Conservation (phyloP, 306 rosid species). For the Cucumis hystrix region DNA sequence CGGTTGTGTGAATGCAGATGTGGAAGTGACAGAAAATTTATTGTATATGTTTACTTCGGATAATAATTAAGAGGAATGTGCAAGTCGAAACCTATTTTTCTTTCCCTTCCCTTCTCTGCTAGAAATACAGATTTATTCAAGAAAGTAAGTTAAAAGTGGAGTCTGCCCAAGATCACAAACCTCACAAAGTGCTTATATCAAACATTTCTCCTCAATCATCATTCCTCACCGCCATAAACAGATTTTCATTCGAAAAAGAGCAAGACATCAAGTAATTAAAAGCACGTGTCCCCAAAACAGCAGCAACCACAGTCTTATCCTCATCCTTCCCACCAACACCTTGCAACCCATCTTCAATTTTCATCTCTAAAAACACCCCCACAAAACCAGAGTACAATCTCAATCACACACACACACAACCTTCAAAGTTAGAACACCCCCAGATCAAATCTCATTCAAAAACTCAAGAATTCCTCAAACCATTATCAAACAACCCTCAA, state of each 20-base stretch:
- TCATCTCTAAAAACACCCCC: slow-evolving; percentile 29
- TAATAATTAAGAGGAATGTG: neutral
- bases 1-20: no score
- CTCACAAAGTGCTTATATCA: neutral
- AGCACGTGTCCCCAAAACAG: slow-evolving; percentile 60
- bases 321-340: slow-evolving; percentile 29
- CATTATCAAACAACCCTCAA: neutral
- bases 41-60: no score
- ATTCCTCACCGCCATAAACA: slow-evolving; percentile 54
- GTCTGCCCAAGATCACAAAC: neutral
- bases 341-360: slow-evolving; percentile 55
- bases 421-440: slow-evolving; percentile 16
- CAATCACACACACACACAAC: neutral
- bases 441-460: slow-evolving; percentile 26
- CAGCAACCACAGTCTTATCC: slow-evolving; percentile 21
- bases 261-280: slow-evolving; percentile 50
- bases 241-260: slow-evolving; percentile 61
- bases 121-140: neutral
- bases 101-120: neutral
- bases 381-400: neutral
- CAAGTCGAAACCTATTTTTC: neutral
- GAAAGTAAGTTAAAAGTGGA: neutral
- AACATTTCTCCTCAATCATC: slow-evolving; percentile 17
- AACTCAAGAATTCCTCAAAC: neutral
- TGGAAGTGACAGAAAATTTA: no score